phyloP scores from a whole-genome alignment of 306 rosid genomes.

The Casuarina glauca region DNA sequence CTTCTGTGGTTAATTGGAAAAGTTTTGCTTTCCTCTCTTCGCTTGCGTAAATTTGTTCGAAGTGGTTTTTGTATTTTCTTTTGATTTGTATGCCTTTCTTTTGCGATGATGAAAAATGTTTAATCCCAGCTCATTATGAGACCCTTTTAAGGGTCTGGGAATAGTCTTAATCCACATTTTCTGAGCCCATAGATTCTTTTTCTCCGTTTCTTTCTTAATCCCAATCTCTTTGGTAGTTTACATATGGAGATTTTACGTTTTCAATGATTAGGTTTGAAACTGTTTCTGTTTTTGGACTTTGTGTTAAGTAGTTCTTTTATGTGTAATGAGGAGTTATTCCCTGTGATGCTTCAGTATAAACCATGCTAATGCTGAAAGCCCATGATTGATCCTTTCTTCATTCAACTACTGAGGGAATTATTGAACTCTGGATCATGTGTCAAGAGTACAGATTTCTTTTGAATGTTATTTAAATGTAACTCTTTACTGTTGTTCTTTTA shows the following conservation, averaged over 20 bases:
- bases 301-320: not conserved
- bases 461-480: not conserved
- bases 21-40: not conserved
- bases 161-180: conserved; percentile 30
- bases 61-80: no score
- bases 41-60: not conserved
- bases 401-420: conserved; percentile 2
- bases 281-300: not conserved
- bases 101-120: conserved; percentile 42
- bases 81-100: not conserved
- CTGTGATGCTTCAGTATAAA: conserved; percentile 19
- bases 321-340: not conserved
- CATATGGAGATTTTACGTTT: not conserved
- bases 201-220: not conserved
- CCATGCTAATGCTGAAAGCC: conserved; percentile 28
- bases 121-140: conserved; percentile 59
- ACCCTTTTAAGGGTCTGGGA: conserved; percentile 47
- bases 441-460: not conserved
- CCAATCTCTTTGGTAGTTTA: not conserved
- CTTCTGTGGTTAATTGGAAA: not conserved
- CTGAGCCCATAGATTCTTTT: conserved; percentile 26
- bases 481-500: not conserved
- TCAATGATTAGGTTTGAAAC: not conserved
- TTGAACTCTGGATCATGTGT: not conserved
- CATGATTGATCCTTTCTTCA: conserved; percentile 1